Conservation (phyloP, 2,329 filamentous ascomycete genomes). For the Clathrospora elynae region DNA sequence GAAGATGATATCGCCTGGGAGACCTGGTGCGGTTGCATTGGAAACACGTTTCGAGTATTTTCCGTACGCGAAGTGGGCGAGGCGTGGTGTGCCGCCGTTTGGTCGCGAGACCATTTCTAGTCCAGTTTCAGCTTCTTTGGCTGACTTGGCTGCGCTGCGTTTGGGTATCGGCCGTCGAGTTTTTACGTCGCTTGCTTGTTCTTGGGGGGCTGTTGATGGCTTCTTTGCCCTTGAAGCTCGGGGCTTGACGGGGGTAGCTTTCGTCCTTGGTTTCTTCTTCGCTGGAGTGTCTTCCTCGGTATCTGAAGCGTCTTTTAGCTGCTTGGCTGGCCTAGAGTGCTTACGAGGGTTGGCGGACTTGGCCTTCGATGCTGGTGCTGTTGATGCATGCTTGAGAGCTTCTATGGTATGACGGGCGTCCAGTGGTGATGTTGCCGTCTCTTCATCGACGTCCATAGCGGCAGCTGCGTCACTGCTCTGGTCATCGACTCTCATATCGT, state of each 20-base stretch:
- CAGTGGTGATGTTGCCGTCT: not conserved
- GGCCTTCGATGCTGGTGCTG: not conserved
- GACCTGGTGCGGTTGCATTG: not conserved
- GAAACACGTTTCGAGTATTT: not conserved
- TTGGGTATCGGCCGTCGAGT: too few relatives aligned
- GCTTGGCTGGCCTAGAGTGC: not conserved
- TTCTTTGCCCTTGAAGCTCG: not conserved
- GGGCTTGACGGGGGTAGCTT: not conserved
- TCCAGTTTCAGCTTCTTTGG: not conserved
- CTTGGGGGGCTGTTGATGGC: not conserved
- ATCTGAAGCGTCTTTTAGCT: constrained; percentile 5
- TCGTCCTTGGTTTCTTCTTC: constrained; percentile 16
- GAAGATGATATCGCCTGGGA: not conserved
- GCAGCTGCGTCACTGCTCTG: not conserved
- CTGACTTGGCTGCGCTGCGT: not conserved
- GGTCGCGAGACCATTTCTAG: too few relatives aligned
- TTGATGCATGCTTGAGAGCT: not conserved
- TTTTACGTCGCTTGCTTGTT: not conserved
- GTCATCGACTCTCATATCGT: not conserved
- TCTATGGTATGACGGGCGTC: not conserved
- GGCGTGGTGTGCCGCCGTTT: too few relatives aligned
- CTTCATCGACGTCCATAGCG: not conserved
- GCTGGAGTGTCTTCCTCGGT: constrained; percentile 6
- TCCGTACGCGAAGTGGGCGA: not conserved
- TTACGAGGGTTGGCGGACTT: not conserved